Evolutionary conservation across 345 rosid genomes (phyloP), one percentile per base, ranked within the genome.

Genomic region (Brassica nigra): DNA sequence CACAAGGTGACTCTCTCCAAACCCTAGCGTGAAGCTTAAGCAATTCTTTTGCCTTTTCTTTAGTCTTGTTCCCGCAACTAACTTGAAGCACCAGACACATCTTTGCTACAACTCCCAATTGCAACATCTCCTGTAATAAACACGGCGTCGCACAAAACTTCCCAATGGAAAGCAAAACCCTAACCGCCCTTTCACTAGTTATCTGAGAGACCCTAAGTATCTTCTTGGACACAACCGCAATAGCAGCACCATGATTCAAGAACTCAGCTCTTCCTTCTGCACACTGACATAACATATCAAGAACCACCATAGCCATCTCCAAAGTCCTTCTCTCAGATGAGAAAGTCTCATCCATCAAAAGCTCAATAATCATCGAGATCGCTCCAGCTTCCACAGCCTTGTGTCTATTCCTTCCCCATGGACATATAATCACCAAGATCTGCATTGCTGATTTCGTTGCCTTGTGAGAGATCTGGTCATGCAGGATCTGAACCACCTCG

Each of bases 181-280:
- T 79, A 55, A 91, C 91, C 0, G 89, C 93, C 71, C 86, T 90
- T 59, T 90, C 91, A 54, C 84, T 92, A 6, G 86, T 91, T 66
- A 84, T 79, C 16, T 75, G 83, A 1, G 99, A 91, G 65, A 92
- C 90, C 86, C 94, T 86, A 58, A 95, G 87, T 57, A 95, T 91
- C 88, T 85, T 95, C 76, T 92, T 91, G 2, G 90, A 86, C 33
- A 95, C 94, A 2, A 89, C 85, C 0, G 97, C 97, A 6, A 95
- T 42, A 59, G 93, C 92, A 0, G 91, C 91, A 1, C 87, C 85
- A 29, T 95, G 97, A 27, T 76, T 74, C 66, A 92, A 73, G 36
- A 92, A 81, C 80, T 88, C 91, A 6, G 95, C 86, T 67, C 99
- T 85, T 73, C 99, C 99, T 68, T 92, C 97, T 0, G 97, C 97